Evolutionary conservation across 192 early-diverging fungal genomes (phyloP), one percentile per base, ranked within the genome.

Genomic region (Chytriomyces sp.): DNA sequence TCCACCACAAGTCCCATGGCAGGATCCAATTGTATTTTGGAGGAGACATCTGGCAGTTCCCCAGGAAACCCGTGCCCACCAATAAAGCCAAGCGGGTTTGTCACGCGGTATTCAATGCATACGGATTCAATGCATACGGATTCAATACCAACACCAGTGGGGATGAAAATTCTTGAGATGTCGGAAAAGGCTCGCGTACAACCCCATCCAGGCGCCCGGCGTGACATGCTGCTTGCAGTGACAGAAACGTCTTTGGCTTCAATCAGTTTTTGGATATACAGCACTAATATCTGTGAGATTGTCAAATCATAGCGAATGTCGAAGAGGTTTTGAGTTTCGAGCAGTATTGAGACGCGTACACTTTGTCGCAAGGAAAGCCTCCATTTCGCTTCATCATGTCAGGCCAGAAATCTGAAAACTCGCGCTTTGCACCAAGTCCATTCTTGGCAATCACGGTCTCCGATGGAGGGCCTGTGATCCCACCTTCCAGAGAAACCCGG

Each of bases 321-420:
- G n/a, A n/a, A n/a, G n/a, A 45, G 46, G 65, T 11, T 45, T 67
- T 18, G 20, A 67, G 7, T 7, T 7, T 35, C 8, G 65, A 67
- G 43, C 65, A 67, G 20, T 67, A 67, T 67, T 67, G 65, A 6
- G 65, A 10, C 7, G 65, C 65, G 46, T 67, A 67, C 5, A 67
- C 65, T 7, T 11, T 9, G 46, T 67, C 65, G 65, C 65, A 67
- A 20, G 11, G 7, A 24, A 11, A 45, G 8, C 9, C 28, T 10
- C 26, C 46, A 67, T 9, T 45, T 6, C 65, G 9, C 13, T 47
- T 6, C 10, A 20, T 47, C 5, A 45, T 45, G 6, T 7, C 46
- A 5, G 65, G 65, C 65, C 65, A 67, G 46, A 67, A 67, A 8
- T 45, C 43, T 9, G 18, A 18, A 67, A 67, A 67, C n/a, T 57